Conservation (phyloP, 148 eudicot species). For the Rheum nobile region DNA sequence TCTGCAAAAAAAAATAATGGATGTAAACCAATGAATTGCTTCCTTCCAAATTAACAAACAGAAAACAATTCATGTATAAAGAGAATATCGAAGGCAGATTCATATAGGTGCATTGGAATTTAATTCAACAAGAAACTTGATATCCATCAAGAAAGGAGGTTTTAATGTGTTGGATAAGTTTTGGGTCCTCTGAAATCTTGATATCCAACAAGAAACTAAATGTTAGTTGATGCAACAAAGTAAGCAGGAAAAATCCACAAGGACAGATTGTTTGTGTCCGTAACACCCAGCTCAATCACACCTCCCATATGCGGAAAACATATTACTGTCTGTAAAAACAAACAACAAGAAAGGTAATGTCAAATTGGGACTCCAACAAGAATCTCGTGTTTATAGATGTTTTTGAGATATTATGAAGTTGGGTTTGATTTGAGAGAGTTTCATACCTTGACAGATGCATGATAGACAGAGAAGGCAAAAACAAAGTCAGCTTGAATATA, state of each 20-base stretch:
- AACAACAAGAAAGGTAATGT: background rate
- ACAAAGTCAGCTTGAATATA: constrained; percentile 9
- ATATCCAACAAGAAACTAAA: background rate
- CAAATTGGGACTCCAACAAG: background rate
- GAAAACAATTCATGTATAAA: too few species aligned
- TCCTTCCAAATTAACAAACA: too few species aligned
- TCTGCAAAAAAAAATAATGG: too few species aligned
- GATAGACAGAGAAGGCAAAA: constrained; percentile 3
- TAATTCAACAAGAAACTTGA: too few species aligned
- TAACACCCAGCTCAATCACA: constrained; percentile 49
- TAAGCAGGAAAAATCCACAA: background rate
- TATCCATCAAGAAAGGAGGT: too few species aligned
- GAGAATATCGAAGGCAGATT: too few species aligned
- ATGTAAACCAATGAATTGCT: too few species aligned
- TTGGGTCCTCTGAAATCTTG: constrained; percentile 40
- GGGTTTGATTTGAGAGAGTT: background rate
- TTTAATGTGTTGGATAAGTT: constrained; percentile 39
- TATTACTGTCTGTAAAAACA: constrained; percentile 38
- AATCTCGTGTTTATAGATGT: background rate
- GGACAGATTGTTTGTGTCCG: constrained; percentile 13
- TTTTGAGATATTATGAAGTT: too few species aligned
- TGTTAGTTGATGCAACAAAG: background rate
- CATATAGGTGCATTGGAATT: too few species aligned
- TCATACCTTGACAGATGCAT: constrained; percentile 47
- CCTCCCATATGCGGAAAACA: constrained; percentile 45